Evolutionary conservation across 2,329 filamentous ascomycete genomes (phyloP).

Genomic region (Parastagonospora nodorum): DNA sequence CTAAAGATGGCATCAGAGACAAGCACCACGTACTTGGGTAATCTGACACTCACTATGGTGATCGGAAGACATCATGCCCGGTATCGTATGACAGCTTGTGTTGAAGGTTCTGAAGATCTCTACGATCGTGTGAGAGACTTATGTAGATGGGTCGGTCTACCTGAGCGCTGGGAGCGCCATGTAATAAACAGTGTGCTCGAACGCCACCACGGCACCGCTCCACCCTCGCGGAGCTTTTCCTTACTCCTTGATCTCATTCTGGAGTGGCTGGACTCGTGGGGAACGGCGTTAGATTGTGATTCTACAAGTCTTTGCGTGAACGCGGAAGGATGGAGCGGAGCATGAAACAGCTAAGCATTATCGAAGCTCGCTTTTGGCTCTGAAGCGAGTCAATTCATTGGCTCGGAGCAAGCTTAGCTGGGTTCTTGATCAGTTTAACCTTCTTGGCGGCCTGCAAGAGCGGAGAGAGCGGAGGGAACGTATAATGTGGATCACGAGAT

Average conservation of each 20-base stretch:
- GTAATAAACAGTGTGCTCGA: slow-evolving; percentile 41
- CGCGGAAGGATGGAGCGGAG: slow-evolving; percentile 24
- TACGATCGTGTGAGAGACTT: slow-evolving; percentile 28
- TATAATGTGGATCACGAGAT: neutral
- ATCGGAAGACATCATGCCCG: slow-evolving; percentile 41
- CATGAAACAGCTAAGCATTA: slow-evolving; percentile 37
- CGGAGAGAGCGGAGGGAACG: slow-evolving; percentile 25
- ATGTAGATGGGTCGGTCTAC: slow-evolving; percentile 23
- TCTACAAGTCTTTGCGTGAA: slow-evolving; percentile 17
- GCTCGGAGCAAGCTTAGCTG: slow-evolving; percentile 21
- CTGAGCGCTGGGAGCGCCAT: slow-evolving; percentile 28
- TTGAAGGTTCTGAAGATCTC: slow-evolving; percentile 19
- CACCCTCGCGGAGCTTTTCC: slow-evolving; percentile 13
- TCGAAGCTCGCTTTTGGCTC: slow-evolving; percentile 9
- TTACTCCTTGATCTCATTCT: slow-evolving; percentile 19
- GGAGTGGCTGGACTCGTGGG: slow-evolving; percentile 13
- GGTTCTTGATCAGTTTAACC: slow-evolving; percentile 16
- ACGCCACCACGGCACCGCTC: slow-evolving; percentile 20
- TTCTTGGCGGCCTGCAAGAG: slow-evolving; percentile 30
- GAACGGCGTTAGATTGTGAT: slow-evolving; percentile 10
- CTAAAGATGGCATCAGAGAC: slow-evolving; percentile 35
- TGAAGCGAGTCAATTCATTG: slow-evolving; percentile 9
- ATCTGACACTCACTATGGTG: slow-evolving; percentile 35
- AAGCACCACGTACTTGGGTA: slow-evolving; percentile 13
- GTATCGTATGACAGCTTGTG: slow-evolving; percentile 15